Conservation (phyloP, 2,329 filamentous ascomycete genomes). For the Zasmidium citrigriseum region DNA sequence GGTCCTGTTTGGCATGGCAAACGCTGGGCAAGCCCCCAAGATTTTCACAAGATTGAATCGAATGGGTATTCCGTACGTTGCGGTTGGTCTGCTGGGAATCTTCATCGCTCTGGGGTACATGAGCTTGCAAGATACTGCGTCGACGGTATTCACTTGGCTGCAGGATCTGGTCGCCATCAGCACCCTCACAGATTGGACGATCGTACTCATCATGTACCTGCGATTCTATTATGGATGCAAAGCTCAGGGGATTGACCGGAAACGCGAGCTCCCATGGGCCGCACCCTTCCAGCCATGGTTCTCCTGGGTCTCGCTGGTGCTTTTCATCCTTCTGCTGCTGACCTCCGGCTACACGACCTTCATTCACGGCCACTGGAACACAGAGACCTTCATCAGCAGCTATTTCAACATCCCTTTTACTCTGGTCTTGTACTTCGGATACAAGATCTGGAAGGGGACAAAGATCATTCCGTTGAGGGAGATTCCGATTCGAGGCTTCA, state of each 20-base stretch:
- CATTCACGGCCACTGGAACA: constrained; percentile 27
- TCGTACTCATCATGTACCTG: constrained; percentile 28
- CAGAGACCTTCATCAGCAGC: constrained; percentile 30
- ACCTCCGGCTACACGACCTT: constrained; percentile 35
- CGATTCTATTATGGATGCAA: constrained; percentile 26
- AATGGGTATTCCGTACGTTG: constrained; percentile 20
- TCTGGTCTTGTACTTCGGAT: constrained; percentile 31
- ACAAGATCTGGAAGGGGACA: constrained; percentile 28
- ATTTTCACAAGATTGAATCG: constrained; percentile 34
- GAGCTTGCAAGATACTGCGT: constrained; percentile 23
- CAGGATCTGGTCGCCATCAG: constrained; percentile 29
- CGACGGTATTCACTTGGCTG: constrained; percentile 32
- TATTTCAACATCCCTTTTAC: constrained; percentile 34
- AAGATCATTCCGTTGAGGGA: constrained; percentile 28
- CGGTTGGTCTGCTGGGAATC: constrained; percentile 14
- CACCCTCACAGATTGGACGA: constrained; percentile 29
- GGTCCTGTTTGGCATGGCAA: constrained; percentile 23
- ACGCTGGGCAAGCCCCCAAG: constrained; percentile 51
- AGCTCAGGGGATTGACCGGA: constrained; percentile 28
- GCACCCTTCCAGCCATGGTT: constrained; percentile 33
- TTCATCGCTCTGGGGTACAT: constrained; percentile 24
- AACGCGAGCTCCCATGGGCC: constrained; percentile 28
- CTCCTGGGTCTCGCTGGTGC: constrained; percentile 26
- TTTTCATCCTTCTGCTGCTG: constrained; percentile 29
- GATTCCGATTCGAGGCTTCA: constrained; percentile 30